Conservation (phyloP, 257 asterid genomes). For the Handroanthus guayacan region DNA sequence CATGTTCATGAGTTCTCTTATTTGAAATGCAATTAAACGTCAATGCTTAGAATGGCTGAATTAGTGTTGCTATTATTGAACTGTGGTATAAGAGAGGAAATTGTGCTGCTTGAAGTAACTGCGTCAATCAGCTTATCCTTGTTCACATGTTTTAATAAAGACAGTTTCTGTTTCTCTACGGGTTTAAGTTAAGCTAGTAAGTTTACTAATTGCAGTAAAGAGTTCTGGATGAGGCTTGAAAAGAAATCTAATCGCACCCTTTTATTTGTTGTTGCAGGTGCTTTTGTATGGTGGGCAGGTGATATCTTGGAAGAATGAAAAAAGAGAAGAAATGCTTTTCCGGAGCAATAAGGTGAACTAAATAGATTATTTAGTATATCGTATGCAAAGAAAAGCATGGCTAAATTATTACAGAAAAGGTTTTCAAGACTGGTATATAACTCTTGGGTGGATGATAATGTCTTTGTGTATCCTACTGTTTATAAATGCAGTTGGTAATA, state of each 20-base stretch:
- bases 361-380: neutral
- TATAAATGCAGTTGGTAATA: conserved; percentile 12
- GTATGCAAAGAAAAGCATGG: neutral
- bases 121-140: neutral
- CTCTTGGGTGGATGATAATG: conserved; percentile 19
- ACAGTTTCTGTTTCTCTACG: neutral
- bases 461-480: neutral
- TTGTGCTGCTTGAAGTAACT: neutral
- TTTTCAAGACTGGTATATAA: neutral
- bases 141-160: neutral
- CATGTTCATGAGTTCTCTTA: neutral
- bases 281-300: conserved; percentile 79
- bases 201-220: neutral
- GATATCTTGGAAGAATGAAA: conserved; percentile 87
- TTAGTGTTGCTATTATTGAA: neutral
- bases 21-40: conserved; percentile 27
- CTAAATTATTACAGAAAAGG: neutral
- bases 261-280: conserved; percentile 55
- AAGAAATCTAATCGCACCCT: conserved; percentile 11
- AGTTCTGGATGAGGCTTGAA: conserved; percentile 12
- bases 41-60: neutral
- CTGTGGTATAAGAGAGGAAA: neutral
- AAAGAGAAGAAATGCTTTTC: conserved; percentile 75
- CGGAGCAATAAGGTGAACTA: conserved; percentile 70
- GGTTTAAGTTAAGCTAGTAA: neutral